Evolutionary conservation across 2,329 filamentous ascomycete species (phyloP).

Genomic region (Beauveria pseudobassiana): DNA sequence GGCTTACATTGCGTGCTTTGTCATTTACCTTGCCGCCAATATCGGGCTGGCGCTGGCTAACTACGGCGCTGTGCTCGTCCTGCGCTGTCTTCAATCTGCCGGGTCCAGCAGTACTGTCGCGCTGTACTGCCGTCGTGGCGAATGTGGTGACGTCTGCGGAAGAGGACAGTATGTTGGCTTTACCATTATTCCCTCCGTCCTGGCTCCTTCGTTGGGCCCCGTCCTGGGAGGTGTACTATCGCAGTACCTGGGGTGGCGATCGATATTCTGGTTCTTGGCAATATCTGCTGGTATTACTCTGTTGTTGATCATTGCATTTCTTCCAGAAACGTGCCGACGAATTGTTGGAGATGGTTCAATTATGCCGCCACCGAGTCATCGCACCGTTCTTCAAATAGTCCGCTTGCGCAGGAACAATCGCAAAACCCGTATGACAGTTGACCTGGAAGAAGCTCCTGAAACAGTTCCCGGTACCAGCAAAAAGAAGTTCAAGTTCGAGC

Average conservation of each 20-base stretch:
- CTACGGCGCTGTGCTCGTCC: constrained; percentile 42
- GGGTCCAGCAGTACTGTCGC: constrained; percentile 54
- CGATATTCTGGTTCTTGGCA: constrained; percentile 55
- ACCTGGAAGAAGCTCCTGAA: background rate
- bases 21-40: constrained; percentile 46
- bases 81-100: constrained; percentile 49
- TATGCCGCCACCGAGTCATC: constrained; percentile 30
- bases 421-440: background rate
- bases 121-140: constrained; percentile 51
- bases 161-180: constrained; percentile 52
- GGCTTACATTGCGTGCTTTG: constrained; percentile 45
- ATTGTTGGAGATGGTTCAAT: constrained; percentile 47
- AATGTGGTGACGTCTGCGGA: constrained; percentile 57
- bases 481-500: constrained; percentile 26
- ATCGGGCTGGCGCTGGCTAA: constrained; percentile 44
- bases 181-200: constrained; percentile 38
- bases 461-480: background rate
- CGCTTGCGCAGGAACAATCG: constrained; percentile 16
- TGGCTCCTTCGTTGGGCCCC: constrained; percentile 45
- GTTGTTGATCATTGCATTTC: constrained; percentile 36
- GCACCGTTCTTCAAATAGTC: constrained; percentile 26
- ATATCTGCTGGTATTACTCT: constrained; percentile 37
- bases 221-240: constrained; percentile 52
- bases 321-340: constrained; percentile 45
- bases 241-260: constrained; percentile 50